Conservation (phyloP, 495 filamentous ascomycete species). For the Penicillium coffeae region DNA sequence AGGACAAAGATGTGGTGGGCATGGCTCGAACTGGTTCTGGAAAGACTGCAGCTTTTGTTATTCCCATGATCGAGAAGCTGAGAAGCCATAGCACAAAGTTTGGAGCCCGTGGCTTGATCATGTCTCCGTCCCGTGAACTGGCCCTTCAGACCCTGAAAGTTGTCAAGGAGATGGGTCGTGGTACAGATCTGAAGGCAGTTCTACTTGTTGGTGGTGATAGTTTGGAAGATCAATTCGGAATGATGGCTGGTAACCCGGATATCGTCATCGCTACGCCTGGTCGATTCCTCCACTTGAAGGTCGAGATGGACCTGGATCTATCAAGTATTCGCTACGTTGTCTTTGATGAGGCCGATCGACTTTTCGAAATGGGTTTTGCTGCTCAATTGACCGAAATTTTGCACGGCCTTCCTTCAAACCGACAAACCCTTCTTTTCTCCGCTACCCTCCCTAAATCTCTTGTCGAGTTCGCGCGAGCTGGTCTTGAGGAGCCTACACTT, state of each 20-base stretch:
- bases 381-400: constrained; percentile 91
- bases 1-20: constrained; percentile 87
- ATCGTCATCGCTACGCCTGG: constrained; percentile 95
- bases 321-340: constrained; percentile 86
- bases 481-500: constrained; percentile 81
- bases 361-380: constrained; percentile 98
- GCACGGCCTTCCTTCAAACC: constrained; percentile 72
- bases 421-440: constrained; percentile 92
- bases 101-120: constrained; percentile 76
- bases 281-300: constrained; percentile 90
- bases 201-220: constrained; percentile 93
- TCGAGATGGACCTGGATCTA: constrained; percentile 88
- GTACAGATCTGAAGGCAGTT: constrained; percentile 84
- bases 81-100: constrained; percentile 83
- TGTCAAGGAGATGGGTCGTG: constrained; percentile 85
- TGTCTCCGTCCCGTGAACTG: constrained; percentile 90
- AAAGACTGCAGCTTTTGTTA: constrained; percentile 96
- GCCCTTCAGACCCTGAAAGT: constrained; percentile 94
- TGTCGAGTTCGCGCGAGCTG: constrained; percentile 92
- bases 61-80: constrained; percentile 94
- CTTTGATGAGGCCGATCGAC: constrained; percentile 92
- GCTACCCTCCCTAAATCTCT: constrained; percentile 89
- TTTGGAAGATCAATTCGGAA: constrained; percentile 89
- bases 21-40: constrained; percentile 97
- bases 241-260: constrained; percentile 92